Evolutionary conservation across 768 basidiomycete genomes (phyloP).

Genomic region (Calocera viscosa): DNA sequence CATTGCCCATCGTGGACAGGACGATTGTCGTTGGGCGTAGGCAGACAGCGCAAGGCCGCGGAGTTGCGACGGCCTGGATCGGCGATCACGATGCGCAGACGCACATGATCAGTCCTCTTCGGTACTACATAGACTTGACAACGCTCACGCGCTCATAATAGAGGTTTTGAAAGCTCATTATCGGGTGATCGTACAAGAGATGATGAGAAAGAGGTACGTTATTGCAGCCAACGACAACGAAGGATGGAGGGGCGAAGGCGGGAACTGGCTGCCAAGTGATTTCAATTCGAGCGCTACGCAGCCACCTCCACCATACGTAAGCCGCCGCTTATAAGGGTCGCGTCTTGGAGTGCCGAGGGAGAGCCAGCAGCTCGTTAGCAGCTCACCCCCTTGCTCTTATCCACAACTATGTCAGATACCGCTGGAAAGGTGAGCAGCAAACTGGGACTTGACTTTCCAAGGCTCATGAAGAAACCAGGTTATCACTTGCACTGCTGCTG

Average conservation of each 20-base stretch:
- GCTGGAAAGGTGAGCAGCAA: conserved; percentile 40
- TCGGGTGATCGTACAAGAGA: background rate
- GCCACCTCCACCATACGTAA: background rate
- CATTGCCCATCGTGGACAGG: conserved; percentile 67
- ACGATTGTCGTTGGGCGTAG: conserved; percentile 69
- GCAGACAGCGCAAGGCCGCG: conserved; percentile 27
- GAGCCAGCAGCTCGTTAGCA: background rate
- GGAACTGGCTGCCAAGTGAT: background rate
- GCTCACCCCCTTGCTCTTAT: conserved; percentile 18
- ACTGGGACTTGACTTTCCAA: too few species aligned
- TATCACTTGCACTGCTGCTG: conserved; percentile 81
- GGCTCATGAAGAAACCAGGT: conserved; percentile 20
- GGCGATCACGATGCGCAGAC: background rate
- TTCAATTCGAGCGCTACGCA: too few species aligned
- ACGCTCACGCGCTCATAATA: conserved; percentile 78
- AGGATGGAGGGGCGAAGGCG: background rate
- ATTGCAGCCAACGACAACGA: too few species aligned
- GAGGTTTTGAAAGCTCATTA: conserved; percentile 39
- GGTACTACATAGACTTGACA: background rate
- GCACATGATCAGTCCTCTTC: background rate
- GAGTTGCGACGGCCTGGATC: background rate
- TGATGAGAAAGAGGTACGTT: background rate
- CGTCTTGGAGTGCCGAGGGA: background rate
- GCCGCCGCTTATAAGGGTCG: background rate
- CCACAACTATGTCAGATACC: conserved; percentile 53